Percentiles rank a stretch among this genome's conserved stretches.
Conservation (phyloP, 805 yeast genomes). For the Candida orba region DNA sequence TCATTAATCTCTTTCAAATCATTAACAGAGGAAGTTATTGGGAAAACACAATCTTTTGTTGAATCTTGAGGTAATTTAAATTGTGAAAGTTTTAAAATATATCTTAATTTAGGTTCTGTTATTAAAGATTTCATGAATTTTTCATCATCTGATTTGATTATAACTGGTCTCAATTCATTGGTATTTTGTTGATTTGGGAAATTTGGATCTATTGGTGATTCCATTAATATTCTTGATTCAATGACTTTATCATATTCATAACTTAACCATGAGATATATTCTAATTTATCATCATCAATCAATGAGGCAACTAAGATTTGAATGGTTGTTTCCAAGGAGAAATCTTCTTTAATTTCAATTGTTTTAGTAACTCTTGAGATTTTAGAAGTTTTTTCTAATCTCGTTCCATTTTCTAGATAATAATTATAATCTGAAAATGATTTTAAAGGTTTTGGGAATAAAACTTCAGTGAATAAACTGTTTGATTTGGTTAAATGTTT, state of each 20-base stretch:
- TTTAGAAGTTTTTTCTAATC: slow-evolving; percentile 4
- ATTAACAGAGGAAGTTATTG: slow-evolving; percentile 24
- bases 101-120: slow-evolving; percentile 42
- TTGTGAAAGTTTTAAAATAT: slow-evolving; percentile 40
- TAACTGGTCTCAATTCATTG: slow-evolving; percentile 6
- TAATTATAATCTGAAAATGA: slow-evolving; percentile 35
- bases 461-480: slow-evolving; percentile 50
- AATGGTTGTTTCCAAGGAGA: slow-evolving; percentile 39
- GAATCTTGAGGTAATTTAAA: slow-evolving; percentile 35
- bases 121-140: slow-evolving; percentile 26
- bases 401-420: slow-evolving; percentile 57
- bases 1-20: slow-evolving; percentile 29
- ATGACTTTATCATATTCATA: slow-evolving; percentile 29
- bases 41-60: slow-evolving; percentile 35
- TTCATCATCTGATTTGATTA: slow-evolving; percentile 17
- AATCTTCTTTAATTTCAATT: slow-evolving; percentile 9
- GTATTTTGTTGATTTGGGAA: background rate
- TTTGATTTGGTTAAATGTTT: slow-evolving; percentile 43
- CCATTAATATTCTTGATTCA: slow-evolving; percentile 2
- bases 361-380: background rate
- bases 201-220: background rate
- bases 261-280: slow-evolving; percentile 37
- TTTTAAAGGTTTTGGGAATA: slow-evolving; percentile 40
- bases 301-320: slow-evolving; percentile 45
- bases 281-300: slow-evolving; percentile 35